Conservation (phyloP, 768 basidiomycete species). For the Pleurotus tuoliensis region DNA sequence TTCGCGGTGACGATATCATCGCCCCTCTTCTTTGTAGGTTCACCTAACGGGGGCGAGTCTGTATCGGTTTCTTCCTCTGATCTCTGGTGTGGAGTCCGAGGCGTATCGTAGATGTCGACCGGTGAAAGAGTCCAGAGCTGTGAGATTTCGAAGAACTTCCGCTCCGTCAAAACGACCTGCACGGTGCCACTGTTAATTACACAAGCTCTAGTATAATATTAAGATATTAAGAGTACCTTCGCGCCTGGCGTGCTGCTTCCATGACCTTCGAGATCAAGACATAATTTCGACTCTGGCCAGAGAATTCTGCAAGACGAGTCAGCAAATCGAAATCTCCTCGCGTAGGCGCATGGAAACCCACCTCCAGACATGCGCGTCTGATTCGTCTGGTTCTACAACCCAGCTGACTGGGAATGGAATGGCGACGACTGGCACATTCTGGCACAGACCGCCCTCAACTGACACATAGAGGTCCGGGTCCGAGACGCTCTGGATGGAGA, state of each 20-base stretch:
- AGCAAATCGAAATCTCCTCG: neutral
- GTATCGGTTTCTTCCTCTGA: neutral
- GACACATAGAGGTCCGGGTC: neutral
- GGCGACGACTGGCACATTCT: neutral
- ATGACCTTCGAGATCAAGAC: constrained; percentile 1
- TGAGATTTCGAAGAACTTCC: neutral
- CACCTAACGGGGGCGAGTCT: neutral
- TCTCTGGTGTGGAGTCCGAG: neutral
- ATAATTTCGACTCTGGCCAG: constrained; percentile 2
- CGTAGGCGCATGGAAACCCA: neutral
- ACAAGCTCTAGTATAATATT: too few species aligned
- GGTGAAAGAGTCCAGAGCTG: neutral
- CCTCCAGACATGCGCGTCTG: neutral
- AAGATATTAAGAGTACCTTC: neutral
- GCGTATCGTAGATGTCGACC: neutral
- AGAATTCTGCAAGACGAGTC: neutral
- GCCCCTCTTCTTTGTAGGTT: neutral
- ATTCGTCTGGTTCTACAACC: neutral
- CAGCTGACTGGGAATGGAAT: neutral
- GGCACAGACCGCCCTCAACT: neutral
- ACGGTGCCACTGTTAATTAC: neutral
- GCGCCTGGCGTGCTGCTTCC: neutral
- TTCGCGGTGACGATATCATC: neutral
- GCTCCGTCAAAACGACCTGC: neutral
- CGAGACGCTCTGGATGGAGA: neutral